Evolutionary conservation across 768 basidiomycete genomes (phyloP).

Genomic region (Auriscalpium vulgare): DNA sequence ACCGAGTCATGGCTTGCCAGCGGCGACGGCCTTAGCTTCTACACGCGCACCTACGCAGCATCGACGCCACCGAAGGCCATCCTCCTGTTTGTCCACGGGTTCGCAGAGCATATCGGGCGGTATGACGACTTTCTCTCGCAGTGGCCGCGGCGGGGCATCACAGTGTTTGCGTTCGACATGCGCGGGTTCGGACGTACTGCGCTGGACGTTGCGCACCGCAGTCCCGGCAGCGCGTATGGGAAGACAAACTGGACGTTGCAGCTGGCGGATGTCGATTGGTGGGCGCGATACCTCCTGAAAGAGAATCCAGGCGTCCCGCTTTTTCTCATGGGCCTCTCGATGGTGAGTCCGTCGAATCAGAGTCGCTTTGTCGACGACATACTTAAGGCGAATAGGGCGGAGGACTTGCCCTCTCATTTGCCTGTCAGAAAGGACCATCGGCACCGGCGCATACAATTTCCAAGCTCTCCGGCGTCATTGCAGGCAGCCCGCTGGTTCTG

Average conservation of each 20-base stretch:
- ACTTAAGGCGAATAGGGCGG: conserved; percentile 44
- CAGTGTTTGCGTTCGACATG: conserved; percentile 69
- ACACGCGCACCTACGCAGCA: conserved; percentile 56
- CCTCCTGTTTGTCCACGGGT: conserved; percentile 71
- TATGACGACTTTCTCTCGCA: conserved; percentile 57
- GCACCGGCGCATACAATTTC: conserved; percentile 26
- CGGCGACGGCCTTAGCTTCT: conserved; percentile 53
- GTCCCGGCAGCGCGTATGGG: conserved; percentile 48
- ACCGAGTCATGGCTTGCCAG: conserved; percentile 52
- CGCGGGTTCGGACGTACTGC: conserved; percentile 76
- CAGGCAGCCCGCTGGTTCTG: conserved; percentile 56
- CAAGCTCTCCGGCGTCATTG: conserved; percentile 55
- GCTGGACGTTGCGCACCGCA: conserved; percentile 36
- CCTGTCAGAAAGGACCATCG: conserved; percentile 28
- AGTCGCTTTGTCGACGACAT: too few relatives aligned
- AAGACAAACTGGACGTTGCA: conserved; percentile 58
- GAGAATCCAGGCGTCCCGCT: conserved; percentile 28
- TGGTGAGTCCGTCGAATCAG: conserved; percentile 36
- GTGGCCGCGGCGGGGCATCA: conserved; percentile 45
- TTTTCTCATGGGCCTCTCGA: conserved; percentile 74
- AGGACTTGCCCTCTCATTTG: conserved; percentile 51
- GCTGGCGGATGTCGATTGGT: conserved; percentile 62
- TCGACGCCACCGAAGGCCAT: conserved; percentile 17
- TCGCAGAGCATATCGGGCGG: conserved; percentile 65
- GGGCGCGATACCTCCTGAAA: conserved; percentile 23